A percentile compares a stretch with the other conserved stretches of the same genome.
phyloP scores from a whole-genome alignment of 2,329 filamentous ascomycete genomes.

The Aspergillus hiratsukae region DNA sequence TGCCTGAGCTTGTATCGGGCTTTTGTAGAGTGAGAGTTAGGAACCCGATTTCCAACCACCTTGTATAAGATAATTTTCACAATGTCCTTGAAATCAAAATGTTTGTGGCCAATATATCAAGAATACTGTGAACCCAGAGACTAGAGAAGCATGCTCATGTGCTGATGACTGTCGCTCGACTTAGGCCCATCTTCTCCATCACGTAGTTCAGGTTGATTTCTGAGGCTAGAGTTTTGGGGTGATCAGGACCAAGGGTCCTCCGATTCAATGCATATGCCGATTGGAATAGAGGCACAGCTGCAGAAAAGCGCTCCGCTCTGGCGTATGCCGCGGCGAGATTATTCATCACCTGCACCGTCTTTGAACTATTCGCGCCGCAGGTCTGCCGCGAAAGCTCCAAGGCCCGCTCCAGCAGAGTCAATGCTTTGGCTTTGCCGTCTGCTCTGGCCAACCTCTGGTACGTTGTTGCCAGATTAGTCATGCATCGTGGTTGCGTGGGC shows the following conservation, averaged over 20 bases:
- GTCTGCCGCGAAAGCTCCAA: not conserved
- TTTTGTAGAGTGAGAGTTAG: no score
- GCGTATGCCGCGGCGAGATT: not conserved
- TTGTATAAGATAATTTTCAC: no score
- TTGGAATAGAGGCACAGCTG: not conserved
- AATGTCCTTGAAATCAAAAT: no score
- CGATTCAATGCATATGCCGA: not conserved
- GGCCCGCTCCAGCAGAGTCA: not conserved
- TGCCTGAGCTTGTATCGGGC: no score
- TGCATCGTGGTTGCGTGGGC: not conserved
- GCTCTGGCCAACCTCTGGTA: not conserved
- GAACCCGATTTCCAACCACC: no score
- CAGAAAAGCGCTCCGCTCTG: not conserved
- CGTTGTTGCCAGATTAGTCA: not conserved
- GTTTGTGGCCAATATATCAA: no score
- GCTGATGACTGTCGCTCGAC: not conserved
- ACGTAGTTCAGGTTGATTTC: not conserved
- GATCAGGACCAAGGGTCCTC: not conserved
- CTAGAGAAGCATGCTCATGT: no score
- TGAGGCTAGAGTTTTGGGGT: not conserved
- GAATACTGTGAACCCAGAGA: no score
- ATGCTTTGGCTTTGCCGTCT: not conserved
- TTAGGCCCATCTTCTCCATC: not conserved
- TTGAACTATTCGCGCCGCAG: not conserved
- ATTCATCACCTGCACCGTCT: not conserved